A percentile compares a stretch with the other conserved stretches of the same genome.
phyloP scores from a whole-genome alignment of 2,329 filamentous ascomycete species.

The Aspergillus piperis region DNA sequence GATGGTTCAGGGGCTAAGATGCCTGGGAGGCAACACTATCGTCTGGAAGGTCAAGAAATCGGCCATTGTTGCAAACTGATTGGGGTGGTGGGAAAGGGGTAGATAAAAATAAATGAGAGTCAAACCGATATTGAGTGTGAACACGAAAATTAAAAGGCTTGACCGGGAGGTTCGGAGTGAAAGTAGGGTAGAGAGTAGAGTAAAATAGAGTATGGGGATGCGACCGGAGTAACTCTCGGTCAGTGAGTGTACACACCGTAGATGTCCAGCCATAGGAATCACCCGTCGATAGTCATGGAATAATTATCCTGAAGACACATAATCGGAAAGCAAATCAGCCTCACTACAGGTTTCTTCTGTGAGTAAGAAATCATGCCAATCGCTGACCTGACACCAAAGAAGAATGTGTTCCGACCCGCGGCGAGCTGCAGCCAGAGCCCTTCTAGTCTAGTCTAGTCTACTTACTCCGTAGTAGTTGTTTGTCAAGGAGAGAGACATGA shows the following conservation, averaged over 20 bases:
- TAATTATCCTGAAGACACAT: too few species aligned
- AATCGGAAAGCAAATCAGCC: too few species aligned
- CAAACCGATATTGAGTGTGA: not conserved
- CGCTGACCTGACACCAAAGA: too few species aligned
- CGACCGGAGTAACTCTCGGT: too few species aligned
- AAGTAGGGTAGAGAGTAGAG: not conserved
- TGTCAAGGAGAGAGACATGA: not conserved
- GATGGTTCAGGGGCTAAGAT: constrained; percentile 9
- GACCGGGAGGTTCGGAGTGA: not conserved
- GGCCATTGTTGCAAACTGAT: not conserved
- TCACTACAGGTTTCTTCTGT: too few species aligned
- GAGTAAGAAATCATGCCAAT: too few species aligned
- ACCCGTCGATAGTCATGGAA: too few species aligned
- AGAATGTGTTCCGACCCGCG: too few species aligned
- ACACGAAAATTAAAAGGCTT: too few species aligned
- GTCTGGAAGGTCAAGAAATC: not conserved
- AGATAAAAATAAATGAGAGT: constrained; percentile 8
- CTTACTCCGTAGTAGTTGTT: not conserved
- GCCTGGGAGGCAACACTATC: not conserved
- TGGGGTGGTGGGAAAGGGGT: constrained; percentile 14
- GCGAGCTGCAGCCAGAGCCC: not conserved
- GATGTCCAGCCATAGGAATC: too few species aligned
- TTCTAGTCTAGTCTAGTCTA: not conserved
- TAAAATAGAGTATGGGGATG: too few species aligned
- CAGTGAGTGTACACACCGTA: not conserved